These are phyloP conservation scores for Cryphonectria carpinicola DNA, from an alignment of 2,329 filamentous ascomycete species.

Conservation along the genomic window DNA sequence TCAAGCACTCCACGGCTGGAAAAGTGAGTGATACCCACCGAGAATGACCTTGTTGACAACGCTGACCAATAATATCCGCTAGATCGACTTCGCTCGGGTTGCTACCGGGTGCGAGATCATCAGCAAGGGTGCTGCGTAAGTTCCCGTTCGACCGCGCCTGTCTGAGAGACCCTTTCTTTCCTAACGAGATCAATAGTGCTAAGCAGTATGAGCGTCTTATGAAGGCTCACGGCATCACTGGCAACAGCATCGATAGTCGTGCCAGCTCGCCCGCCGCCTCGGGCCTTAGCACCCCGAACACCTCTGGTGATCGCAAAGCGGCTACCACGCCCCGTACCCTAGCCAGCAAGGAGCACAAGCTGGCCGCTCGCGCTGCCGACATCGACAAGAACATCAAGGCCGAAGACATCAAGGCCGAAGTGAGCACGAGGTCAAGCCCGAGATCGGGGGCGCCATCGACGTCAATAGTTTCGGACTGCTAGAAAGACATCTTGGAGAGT, in stretches of 20 bases:
- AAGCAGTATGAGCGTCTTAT: conserved; percentile 71
- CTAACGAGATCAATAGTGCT: conserved; percentile 48
- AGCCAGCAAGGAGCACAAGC: conserved; percentile 33
- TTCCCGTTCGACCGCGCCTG: conserved; percentile 32
- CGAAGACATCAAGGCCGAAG: conserved; percentile 10
- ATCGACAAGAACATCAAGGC: conserved; percentile 30
- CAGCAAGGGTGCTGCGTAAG: conserved; percentile 72
- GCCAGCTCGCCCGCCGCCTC: conserved; percentile 24
- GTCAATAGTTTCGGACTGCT: conserved; percentile 30
- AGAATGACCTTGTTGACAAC: neutral
- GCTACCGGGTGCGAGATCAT: conserved; percentile 67
- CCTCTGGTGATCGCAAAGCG: conserved; percentile 24
- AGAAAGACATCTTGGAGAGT: no score
- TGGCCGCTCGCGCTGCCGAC: conserved; percentile 21
- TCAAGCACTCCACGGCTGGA: conserved; percentile 62
- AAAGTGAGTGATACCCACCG: conserved; percentile 51
- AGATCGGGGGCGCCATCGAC: conserved; percentile 23
- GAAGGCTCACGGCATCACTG: conserved; percentile 57
- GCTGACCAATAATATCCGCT: conserved; percentile 28
- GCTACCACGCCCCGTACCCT: conserved; percentile 6
- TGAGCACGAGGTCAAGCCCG: conserved; percentile 25
- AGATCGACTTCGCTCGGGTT: conserved; percentile 70
- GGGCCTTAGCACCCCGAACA: conserved; percentile 17
- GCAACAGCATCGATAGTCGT: conserved; percentile 32
- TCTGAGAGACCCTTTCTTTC: neutral